These are phyloP conservation scores for Penicillium daleae DNA, from an alignment of 495 filamentous ascomycete genomes.

Conservation along the genomic window DNA sequence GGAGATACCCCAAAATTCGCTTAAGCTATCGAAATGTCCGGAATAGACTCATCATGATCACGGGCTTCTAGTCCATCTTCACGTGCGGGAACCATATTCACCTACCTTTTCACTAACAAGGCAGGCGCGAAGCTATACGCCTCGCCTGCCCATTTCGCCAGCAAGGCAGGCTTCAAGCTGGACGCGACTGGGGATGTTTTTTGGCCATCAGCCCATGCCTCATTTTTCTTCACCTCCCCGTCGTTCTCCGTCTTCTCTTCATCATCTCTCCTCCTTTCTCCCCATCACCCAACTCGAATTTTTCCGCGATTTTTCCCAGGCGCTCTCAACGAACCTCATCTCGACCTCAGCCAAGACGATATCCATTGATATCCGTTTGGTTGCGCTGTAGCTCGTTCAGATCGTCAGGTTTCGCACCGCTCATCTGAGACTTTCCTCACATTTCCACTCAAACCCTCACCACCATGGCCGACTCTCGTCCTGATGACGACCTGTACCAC, in stretches of 20 bases:
- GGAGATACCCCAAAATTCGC: background rate
- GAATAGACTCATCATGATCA: background rate
- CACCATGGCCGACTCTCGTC: slow-evolving; percentile 1
- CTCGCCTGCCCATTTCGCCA: too few species aligned
- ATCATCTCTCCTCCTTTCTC: background rate
- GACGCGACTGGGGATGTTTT: background rate
- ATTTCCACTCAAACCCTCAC: background rate
- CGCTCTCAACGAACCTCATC: background rate
- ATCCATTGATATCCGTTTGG: background rate
- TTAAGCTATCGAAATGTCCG: background rate
- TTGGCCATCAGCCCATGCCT: background rate
- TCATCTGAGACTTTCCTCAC: background rate
- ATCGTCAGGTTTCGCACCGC: background rate
- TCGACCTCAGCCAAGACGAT: background rate
- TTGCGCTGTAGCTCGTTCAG: background rate
- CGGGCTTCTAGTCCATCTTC: background rate
- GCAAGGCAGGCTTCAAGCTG: too few species aligned
- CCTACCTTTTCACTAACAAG: background rate
- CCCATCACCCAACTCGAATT: background rate
- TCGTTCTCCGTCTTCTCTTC: background rate
- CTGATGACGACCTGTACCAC: slow-evolving; percentile 29
- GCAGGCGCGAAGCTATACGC: too few species aligned
- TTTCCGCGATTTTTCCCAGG: background rate
- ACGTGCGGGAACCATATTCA: background rate
- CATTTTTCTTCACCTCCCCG: background rate